Evolutionary conservation across 1,284 basidiomycete genomes (phyloP), one percentile per base, ranked within the genome.

Genomic region (Sporisorium scitamineum): DNA sequence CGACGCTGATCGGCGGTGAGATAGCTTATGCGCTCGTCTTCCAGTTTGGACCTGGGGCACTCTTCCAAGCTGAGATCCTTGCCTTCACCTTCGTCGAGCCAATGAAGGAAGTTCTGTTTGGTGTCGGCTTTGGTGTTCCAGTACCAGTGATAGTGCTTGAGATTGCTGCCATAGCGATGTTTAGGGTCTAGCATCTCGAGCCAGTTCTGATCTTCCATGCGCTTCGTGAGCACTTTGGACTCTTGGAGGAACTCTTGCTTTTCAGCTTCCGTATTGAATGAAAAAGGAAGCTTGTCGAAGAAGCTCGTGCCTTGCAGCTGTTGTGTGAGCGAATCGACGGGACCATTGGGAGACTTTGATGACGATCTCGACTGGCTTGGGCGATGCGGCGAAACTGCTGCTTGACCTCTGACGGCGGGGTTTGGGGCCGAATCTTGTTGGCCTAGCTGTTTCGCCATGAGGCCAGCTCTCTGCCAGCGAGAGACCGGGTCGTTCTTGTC

Each of bases 81-180:
- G 5, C 92, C 92, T 2, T 85, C 89, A 0, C 92, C 92, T 55
- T 88, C 84, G 75, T 93, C 92, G 6, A 93, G 88, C 91, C 91
- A 92, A 63, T 70, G 63, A 37, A 80, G 51, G 31, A 80, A 80
- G 53, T 80, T 80, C 20, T 80, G 73, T 11, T 58, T 57, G 20
- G 69, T 78, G 29, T 76, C 67, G 8, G 60, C 59, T n/a, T 66
- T 69, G 18, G 48, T 29, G 16, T 62, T 64, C 78, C 78, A 80
- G 51, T 71, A 66, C 0, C 63, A 52, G 42, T 80, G 78, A 32
- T 80, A 80, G 54, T 75, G 65, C 41, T 80, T 80, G 27, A 80
- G 75, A 37, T 80, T 80, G 59, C 75, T 74, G 13, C 78, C 78
- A 31, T 80, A 80, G 22, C 78, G 70, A 44, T 79, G 70, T 32